Evolutionary conservation across 2,329 filamentous ascomycete genomes (phyloP), one percentile per base, ranked within the genome.

Genomic region (Talaromyces islandicus): DNA sequence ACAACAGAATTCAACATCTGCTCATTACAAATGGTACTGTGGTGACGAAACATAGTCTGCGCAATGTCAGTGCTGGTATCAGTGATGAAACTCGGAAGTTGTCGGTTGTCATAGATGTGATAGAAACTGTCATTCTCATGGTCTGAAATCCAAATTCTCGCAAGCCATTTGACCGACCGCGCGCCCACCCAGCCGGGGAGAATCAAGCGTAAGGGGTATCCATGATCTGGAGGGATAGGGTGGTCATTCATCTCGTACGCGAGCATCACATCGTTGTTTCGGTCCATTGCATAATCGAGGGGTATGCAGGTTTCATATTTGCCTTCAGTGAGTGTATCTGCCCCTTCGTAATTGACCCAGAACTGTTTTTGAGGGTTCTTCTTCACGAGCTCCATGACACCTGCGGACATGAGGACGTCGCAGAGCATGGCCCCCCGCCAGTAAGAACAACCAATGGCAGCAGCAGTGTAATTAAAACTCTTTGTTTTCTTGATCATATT

Each of bases 311-410:
- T 82, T n/a, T 71, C 72, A 62, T 82, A 82, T 43, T 77, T 78
- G 5, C 77, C 79, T 60, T 80, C 77, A 54, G 72, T 77, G 3
- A 75, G 77, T 1, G 76, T 68, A 56, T 83, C 81, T 0, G 79
- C 73, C 1, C 81, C 81, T 62, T 80, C 75, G 58, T 83, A 82
- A 61, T 83, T 77, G 46, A 83, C 75, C 76, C 76, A 81, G 29
- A 68, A 67, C 9, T 71, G 68, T 29, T 68, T 67, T 1, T 59
- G 41, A 4, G 55, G 48, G 2, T 65, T 63, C 10, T 56, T 56
- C 11, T 62, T 35, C 12, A 66, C 60, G 21, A 62, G 62, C 11
- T 65, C 48, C 60, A 66, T 41, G 2, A 80, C 67, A 1, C 77
- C 79, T 21, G 77, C 77, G 7, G 70, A 70, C 2, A 75, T 58